Base-by-base conservation (phyloP, 2,329 filamentous ascomycete genomes). In the Dothidotthia symphoricarpi region DNA sequence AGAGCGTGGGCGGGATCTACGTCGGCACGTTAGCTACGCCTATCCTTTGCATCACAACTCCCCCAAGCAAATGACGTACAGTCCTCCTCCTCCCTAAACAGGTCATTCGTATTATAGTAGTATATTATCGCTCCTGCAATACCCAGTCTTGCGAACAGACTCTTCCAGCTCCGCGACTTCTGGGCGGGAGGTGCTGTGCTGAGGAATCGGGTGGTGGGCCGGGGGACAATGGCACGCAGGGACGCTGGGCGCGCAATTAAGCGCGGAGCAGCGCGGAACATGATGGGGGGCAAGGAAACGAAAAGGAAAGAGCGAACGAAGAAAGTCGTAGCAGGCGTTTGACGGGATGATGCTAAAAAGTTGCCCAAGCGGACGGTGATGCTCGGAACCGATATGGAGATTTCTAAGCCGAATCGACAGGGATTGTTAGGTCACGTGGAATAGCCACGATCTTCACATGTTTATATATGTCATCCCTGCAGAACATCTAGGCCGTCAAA, bases 101-200 rank as follows among this genome's bases (percentile, higher is more conserved):
- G 75, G 36, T 82, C 79, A 59, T 85, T 91, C 6, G 89, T 96
- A 73, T 89, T 95, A 69, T 97, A 98, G 69, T 87, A 96, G 72
- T 97, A 98, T 33, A 97, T 72, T 30, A 84, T 82, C 14, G 78
- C 88, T 42, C 74, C 76, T 0, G 88, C 90, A 39, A 93, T 63
- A 50, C 82, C 87, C 80, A 88, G 85, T 72, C 91, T 79, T 57
- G 80, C 65, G 3, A 76, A 76, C 34, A 82, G 76, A 66, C 82
- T 85, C 77, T 90, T 95, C 86, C 88, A 95, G 64, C 82, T 86
- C 65, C 88, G 75, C 57, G 81, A 81, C 71, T 82, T 86, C 60
- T 80, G 73, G 50, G 80, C 75, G 3, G 84, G 72, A 37, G 76
- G 71, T 46, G 73, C 72, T 51, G 75, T 79, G 71, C 74, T 82